phyloP scores from a whole-genome alignment of 2,329 filamentous ascomycete genomes.

The Aspergillus caelatus region DNA sequence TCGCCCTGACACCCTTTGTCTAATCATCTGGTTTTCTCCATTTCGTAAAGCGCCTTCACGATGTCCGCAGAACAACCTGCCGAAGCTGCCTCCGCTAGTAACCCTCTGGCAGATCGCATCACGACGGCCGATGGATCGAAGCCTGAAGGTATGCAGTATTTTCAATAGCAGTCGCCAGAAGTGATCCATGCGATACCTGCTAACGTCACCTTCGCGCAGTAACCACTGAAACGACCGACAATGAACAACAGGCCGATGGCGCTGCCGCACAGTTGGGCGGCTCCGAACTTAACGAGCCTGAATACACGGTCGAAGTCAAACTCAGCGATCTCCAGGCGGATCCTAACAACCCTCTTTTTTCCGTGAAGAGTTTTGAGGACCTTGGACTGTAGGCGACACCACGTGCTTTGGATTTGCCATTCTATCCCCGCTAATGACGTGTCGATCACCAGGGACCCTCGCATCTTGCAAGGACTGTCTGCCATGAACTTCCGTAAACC shows the following conservation, averaged over 20 bases:
- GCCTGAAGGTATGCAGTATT: conserved; percentile 32
- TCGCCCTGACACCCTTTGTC: not conserved
- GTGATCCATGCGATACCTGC: conserved; percentile 10
- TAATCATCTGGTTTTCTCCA: not conserved
- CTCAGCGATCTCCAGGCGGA: conserved; percentile 87
- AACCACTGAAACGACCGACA: conserved; percentile 20
- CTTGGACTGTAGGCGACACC: conserved; percentile 73
- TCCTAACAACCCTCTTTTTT: conserved; percentile 83
- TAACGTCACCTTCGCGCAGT: conserved; percentile 21
- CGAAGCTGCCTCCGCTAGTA: conserved; percentile 32
- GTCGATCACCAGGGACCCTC: conserved; percentile 50
- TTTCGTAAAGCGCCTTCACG: conserved; percentile 1
- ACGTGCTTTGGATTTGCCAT: not conserved
- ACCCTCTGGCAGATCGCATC: conserved; percentile 53
- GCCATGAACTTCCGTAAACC: conserved; percentile 89
- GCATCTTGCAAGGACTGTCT: conserved; percentile 75
- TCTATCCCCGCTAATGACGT: conserved; percentile 8
- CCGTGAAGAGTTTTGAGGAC: conserved; percentile 80
- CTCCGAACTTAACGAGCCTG: conserved; percentile 66
- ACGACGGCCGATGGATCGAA: conserved; percentile 42
- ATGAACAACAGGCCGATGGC: conserved; percentile 44
- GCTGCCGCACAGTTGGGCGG: conserved; percentile 44
- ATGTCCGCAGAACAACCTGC: conserved; percentile 44
- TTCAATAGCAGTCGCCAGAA: conserved; percentile 16
- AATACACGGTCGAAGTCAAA: conserved; percentile 89